phyloP scores from a whole-genome alignment of 805 yeast genomes.

The Debaryomyces maramus region DNA sequence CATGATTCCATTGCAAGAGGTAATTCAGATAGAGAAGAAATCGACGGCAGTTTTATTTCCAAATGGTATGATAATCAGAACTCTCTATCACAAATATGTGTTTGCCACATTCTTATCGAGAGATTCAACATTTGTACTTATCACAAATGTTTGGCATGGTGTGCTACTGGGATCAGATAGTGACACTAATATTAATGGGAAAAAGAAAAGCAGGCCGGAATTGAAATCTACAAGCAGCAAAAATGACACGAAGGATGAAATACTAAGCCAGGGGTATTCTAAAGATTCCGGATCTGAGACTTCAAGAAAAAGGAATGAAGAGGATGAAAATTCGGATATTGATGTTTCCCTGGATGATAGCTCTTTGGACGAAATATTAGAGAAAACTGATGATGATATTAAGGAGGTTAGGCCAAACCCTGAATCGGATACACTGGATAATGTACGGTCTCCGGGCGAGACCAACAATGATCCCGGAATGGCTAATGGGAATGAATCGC shows the following conservation, averaged over 20 bases:
- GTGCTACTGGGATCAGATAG: conserved; percentile 28
- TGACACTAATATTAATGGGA: conserved; percentile 12
- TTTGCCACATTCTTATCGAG: conserved; percentile 68
- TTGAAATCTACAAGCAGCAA: background rate
- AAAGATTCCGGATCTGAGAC: too few species aligned
- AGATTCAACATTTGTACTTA: conserved; percentile 51
- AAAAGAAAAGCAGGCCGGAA: too few species aligned
- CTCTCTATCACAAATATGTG: conserved; percentile 59
- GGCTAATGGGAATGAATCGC: conserved; percentile 4
- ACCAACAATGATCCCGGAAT: conserved; percentile 1
- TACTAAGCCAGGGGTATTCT: too few species aligned
- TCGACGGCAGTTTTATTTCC: conserved; percentile 69
- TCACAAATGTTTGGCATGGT: conserved; percentile 62
- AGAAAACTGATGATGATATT: conserved; percentile 1
- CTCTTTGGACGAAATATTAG: background rate
- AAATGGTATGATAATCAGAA: conserved; percentile 63
- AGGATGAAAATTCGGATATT: conserved; percentile 1
- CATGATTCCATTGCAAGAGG: conserved; percentile 57
- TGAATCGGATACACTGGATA: too few species aligned
- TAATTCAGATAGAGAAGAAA: conserved; percentile 62
- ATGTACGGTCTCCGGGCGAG: background rate
- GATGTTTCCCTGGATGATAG: conserved; percentile 1
- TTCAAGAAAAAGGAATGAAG: conserved; percentile 6
- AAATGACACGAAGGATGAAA: background rate
- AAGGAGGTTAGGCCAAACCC: background rate